phyloP scores from a whole-genome alignment of 2,329 filamentous ascomycete genomes.

The Parafenestella ontariensis region DNA sequence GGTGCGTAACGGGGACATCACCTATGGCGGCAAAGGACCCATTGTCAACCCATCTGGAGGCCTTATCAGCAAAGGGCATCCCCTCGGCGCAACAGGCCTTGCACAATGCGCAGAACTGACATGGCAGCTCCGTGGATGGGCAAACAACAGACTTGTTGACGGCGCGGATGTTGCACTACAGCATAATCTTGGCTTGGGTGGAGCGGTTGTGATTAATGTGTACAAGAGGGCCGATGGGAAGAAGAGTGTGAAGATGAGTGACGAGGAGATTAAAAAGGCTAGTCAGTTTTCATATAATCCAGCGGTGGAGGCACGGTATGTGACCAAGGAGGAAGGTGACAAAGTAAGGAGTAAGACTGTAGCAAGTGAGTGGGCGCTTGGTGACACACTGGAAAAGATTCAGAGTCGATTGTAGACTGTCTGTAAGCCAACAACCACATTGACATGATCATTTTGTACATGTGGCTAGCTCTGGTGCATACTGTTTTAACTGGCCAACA shows the following conservation, averaged over 20 bases:
- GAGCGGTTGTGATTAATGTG: conserved; percentile 86
- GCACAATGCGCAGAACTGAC: conserved; percentile 94
- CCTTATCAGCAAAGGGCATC: conserved; percentile 93
- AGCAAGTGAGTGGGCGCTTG: conserved; percentile 72
- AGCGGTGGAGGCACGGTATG: conserved; percentile 85
- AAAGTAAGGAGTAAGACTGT: conserved; percentile 73
- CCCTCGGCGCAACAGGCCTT: conserved; percentile 87
- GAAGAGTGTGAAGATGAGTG: conserved; percentile 66
- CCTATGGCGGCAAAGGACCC: conserved; percentile 76
- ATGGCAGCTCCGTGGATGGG: conserved; percentile 95
- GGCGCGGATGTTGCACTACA: conserved; percentile 77
- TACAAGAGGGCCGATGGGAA: conserved; percentile 84
- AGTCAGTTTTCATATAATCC: conserved; percentile 87
- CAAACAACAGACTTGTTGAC: conserved; percentile 79
- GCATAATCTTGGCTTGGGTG: conserved; percentile 91
- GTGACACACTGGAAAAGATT: conserved; percentile 76
- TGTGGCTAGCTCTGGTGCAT: no score
- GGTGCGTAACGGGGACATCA: conserved; percentile 85
- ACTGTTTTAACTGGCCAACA: no score
- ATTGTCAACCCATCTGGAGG: conserved; percentile 93
- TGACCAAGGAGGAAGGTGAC: conserved; percentile 77
- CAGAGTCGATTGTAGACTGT: conserved; percentile 65
- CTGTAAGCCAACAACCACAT: not conserved
- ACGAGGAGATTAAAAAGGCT: conserved; percentile 67
- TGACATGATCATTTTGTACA: not conserved